Evolutionary conservation across 768 basidiomycete genomes (phyloP), one percentile per base, ranked within the genome.

Genomic region (Antrodiella citrinella): DNA sequence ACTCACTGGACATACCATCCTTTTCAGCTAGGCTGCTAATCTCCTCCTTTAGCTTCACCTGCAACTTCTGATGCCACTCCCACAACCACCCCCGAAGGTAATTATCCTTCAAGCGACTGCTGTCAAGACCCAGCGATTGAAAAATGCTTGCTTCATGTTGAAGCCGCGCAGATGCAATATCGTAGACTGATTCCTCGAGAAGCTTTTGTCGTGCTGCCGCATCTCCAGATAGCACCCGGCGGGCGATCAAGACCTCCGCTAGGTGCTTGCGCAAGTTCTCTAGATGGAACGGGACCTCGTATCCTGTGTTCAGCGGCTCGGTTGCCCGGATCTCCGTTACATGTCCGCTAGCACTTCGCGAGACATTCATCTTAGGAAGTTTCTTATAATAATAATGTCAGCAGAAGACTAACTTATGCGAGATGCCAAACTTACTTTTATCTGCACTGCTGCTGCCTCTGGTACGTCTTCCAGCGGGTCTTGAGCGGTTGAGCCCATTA

Each of bases 141-240:
- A 91, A 75, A 1, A 73, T 45, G 50, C 82, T 73, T 7, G 75
- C 67, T 58, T 90, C 79, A 49, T 82, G 78, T 61, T 77, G 73
- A 52, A 88, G 70, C 9, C 86, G 80, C 57, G 82, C 78, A 2
- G 80, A 72, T 0, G 91, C 91, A 26, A 89, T 82, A 21, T 91
- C 88, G 63, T 90, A 91, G 3, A 86, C 89, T 2, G 89, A 88
- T 41, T 84, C 78, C 65, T 95, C 92, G 3, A 94, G 76, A 4
- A 90, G 72, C 54, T 82, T 82, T 63, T 95, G 91, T 1, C 91
- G 86, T 0, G 80, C 71, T 13, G 76, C 68, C n/a, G 82, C 64
- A 56, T 91, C 86, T 50, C 82, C 77, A 0, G 80, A 72, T 41
- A 87, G 72, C 4, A 86, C 71, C 2, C 76, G 73, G 26, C 82